Evolutionary conservation across 352 stramenopile species (phyloP), one percentile per base, ranked within the genome.

Genomic region (Pythium myriotylum): DNA sequence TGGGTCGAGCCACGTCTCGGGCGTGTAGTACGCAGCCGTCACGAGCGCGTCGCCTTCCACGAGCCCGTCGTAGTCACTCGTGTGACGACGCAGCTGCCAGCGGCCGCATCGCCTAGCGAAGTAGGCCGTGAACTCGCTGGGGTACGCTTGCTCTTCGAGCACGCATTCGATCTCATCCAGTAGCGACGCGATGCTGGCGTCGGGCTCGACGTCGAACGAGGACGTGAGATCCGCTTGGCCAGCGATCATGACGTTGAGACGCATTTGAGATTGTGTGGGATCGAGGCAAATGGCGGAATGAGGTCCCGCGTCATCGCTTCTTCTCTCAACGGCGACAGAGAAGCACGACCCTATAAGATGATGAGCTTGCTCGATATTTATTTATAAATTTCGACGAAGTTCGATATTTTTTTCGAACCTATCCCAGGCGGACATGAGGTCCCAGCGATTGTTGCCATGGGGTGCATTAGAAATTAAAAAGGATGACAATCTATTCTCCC

Each of bases 71-170:
- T 45, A 56, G 24, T 45, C 49, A 13, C 7, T 12, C 29, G 49
- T 41, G 29, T 37, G 35, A 1, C 20, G 17, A 19, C 17, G 29
- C 19, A 56, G 3, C 32, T 33, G 37, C 32, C 1, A n/a, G 24
- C 16, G 14, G 22, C 14, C 37, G 4, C 19, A 16, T 32, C 32
- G 20, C 14, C 20, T 47, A 37, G 51, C 37, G 3, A 17, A 40
- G 51, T 50, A 49, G 10, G 51, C 51, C 37, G 37, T 50, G 40
- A 59, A 48, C n/a, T 57, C 50, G 33, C 12, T 24, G n/a, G 50
- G 50, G 19, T 47, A 14, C 33, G 8, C 33, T 8, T 40, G 8
- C 33, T 43, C 37, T 17, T 43, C 37, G 13, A 43, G 37, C 17
- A 19, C 17, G 13, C n/a, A 3, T 20, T 17, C 3, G 37, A 43